Conservation (phyloP, 78 protist genomes). For the Mastigamoeba balamuthi region DNA sequence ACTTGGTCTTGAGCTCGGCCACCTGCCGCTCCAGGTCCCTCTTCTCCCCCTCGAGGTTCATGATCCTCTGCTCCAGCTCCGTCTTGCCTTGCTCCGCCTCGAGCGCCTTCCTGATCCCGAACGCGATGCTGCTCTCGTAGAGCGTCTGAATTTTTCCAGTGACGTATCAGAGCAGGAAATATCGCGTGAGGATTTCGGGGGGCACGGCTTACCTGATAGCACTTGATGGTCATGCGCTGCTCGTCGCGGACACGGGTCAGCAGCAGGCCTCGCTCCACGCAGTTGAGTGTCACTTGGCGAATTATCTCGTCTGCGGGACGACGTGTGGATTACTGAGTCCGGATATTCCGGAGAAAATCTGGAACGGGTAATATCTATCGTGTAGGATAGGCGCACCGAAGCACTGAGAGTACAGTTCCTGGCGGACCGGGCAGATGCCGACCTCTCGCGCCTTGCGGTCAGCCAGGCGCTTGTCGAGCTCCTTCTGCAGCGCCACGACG, state of each 20-base stretch:
- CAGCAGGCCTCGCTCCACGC: conserved; percentile 84
- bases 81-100: conserved; percentile 66
- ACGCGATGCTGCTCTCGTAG: conserved; percentile 75
- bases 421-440: conserved; percentile 82
- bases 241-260: conserved; percentile 82
- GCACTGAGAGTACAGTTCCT: conserved; percentile 68
- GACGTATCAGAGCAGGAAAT: no score
- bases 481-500: conserved; percentile 69
- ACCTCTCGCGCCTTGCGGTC: conserved; percentile 74
- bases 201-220: no score
- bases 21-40: conserved; percentile 42
- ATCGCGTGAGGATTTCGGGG: no score
- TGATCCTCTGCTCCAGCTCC: conserved; percentile 43
- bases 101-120: conserved; percentile 80
- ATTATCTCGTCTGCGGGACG: conserved; percentile 47
- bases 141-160: no score
- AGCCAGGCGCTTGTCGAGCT: conserved; percentile 42
- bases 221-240: conserved; percentile 69
- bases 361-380: not conserved
- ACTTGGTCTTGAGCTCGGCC: conserved; percentile 46
- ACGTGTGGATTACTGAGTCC: not conserved
- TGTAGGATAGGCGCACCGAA: conserved; percentile 32
- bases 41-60: conserved; percentile 34
- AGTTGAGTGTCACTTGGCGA: conserved; percentile 81
- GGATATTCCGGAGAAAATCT: not conserved